phyloP scores from a whole-genome alignment of 352 stramenopile genomes.

The Hyphochytrium catenoides region DNA sequence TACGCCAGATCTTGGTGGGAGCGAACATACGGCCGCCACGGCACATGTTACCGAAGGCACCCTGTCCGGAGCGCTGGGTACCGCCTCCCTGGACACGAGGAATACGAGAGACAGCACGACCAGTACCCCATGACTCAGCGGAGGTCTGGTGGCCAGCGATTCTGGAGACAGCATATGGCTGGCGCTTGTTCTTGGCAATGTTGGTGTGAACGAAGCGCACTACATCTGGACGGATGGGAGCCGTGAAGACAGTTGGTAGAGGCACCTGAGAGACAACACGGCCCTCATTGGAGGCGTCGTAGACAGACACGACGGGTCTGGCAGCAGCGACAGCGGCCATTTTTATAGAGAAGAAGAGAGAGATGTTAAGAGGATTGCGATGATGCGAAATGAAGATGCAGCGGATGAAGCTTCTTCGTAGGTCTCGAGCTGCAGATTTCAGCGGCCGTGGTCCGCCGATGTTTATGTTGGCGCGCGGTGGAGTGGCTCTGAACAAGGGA shows the following conservation, averaged over 20 bases:
- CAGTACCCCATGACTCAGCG: constrained; percentile 94
- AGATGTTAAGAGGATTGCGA: too few species aligned
- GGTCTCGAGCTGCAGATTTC: too few species aligned
- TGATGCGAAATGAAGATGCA: too few species aligned
- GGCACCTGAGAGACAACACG: constrained; percentile 63
- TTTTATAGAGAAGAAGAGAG: too few species aligned
- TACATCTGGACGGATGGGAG: constrained; percentile 93
- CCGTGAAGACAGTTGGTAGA: constrained; percentile 85
- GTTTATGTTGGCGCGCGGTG: too few species aligned
- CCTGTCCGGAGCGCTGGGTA: constrained; percentile 91
- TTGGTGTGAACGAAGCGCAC: constrained; percentile 98
- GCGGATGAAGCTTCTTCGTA: too few species aligned
- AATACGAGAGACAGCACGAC: constrained; percentile 96
- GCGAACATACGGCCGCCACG: constrained; percentile 94
- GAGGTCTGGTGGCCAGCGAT: constrained; percentile 87
- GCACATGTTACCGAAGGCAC: constrained; percentile 98
- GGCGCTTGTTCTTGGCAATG: constrained; percentile 98
- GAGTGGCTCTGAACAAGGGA: too few species aligned
- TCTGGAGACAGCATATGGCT: constrained; percentile 91
- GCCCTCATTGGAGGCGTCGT: constrained; percentile 35
- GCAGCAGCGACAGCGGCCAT: constrained; percentile 80
- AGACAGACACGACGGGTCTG: constrained; percentile 83
- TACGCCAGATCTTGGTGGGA: constrained; percentile 95
- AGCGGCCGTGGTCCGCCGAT: too few species aligned
- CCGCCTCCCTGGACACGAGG: constrained; percentile 91